These are phyloP conservation scores for Populus hybrid DNA, from an alignment of 441 rosid species.

Conservation along the genomic window DNA sequence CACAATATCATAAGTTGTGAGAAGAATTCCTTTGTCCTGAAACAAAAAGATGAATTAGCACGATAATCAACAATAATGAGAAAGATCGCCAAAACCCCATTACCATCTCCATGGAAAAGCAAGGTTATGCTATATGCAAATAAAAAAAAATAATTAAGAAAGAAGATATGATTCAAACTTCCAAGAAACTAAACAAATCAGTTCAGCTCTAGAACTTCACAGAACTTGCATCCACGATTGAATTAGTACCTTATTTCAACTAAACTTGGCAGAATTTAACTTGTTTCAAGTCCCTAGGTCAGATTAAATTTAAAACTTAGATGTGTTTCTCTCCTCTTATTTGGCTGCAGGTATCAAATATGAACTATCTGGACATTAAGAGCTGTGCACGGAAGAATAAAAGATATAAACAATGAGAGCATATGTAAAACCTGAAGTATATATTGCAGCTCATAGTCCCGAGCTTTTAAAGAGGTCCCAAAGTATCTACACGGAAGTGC, in stretches of 20 bases:
- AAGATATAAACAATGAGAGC: conserved; percentile 16
- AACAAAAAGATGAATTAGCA: conserved; percentile 18
- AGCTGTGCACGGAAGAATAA: not conserved
- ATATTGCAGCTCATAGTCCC: conserved; percentile 84
- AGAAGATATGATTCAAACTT: conserved; percentile 1
- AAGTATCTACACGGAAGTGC: conserved; percentile 53
- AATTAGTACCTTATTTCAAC: conserved; percentile 7
- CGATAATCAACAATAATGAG: conserved; percentile 10
- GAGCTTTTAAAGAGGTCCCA: conserved; percentile 63
- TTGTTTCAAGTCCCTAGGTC: conserved; percentile 6
- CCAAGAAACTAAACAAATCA: not conserved
- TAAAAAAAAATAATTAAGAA: not conserved
- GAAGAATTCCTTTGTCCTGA: conserved; percentile 84
- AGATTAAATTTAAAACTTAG: not conserved
- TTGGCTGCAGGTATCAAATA: not conserved
- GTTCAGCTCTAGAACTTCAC: not conserved
- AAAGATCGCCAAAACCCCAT: not conserved
- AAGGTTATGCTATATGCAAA: not conserved
- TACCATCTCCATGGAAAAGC: not conserved
- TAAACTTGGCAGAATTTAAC: not conserved
- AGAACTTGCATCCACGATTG: conserved; percentile 4
- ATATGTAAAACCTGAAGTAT: conserved; percentile 63
- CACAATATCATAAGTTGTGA: conserved; percentile 93
- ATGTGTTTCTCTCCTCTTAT: not conserved
- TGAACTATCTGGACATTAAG: not conserved